Evolutionary conservation across 1,284 basidiomycete genomes (phyloP), one percentile per base, ranked within the genome.

Genomic region (Sanghuangporus sanghuang): DNA sequence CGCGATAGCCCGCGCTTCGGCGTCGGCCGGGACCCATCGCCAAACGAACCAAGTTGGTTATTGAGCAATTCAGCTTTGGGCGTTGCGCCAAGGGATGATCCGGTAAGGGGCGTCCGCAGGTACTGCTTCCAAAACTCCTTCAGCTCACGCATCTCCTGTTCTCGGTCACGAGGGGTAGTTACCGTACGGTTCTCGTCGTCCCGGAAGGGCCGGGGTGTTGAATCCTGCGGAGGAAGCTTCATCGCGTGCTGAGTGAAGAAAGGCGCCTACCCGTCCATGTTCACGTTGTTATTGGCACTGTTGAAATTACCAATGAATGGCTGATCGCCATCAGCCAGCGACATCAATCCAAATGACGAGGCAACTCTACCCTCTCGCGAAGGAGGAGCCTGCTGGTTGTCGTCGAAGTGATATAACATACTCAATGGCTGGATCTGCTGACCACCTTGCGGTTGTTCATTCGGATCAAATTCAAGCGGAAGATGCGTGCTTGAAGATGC

Each of bases 91-190:
- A 71, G 69, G 2, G 73, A 72, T 18, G 81, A 77, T 1, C 81
- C 83, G 48, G 79, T 81, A n/a, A 86, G 72, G 27, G 88, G 89
- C 18, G 87, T 90, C 53, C 83, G 80, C 76, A 91, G 81, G 69
- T 87, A 91, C 68, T 84, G 78, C 73, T 81, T 89, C 90, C 89
- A 92, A 69, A 90, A 85, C 61, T 90, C 87, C 58, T 80, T 77
- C 69, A 89, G 70, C 68, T 90, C 86, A 64, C 79, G 77, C 66
- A 78, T 76, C 55, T 87, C 86, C 38, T 73, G 73, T 52, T 83
- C 77, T 12, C 60, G 55, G 18, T 68, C 79, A 73, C 66, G 77
- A 71, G 35, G 62, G 23, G 66, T 52, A 18, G 60, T 52, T 21
- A 12, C 46, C 5, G 14, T 38, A 27, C 48, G 57, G 49, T 53